A percentile compares a stretch with the other conserved stretches of the same genome.
phyloP scores from a whole-genome alignment of 768 basidiomycete genomes.

The Chiua virens region DNA sequence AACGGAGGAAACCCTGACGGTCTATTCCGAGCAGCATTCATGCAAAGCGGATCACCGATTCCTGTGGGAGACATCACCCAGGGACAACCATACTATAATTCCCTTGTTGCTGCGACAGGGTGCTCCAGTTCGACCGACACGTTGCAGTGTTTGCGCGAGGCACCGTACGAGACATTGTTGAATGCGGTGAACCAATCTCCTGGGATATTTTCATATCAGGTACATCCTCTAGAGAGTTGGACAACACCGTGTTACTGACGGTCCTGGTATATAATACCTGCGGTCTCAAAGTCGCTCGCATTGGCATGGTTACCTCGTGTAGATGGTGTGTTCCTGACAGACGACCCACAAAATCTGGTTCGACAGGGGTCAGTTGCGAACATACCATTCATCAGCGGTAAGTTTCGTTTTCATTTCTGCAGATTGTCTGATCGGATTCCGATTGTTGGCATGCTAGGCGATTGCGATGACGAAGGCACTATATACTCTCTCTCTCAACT shows the following conservation, averaged over 20 bases:
- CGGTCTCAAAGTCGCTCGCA: slow-evolving; percentile 16
- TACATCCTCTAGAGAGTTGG: slow-evolving; percentile 1
- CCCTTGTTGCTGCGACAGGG: slow-evolving; percentile 28
- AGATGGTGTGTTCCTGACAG: slow-evolving; percentile 40
- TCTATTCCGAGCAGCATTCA: slow-evolving; percentile 30
- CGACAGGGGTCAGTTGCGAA: slow-evolving; percentile 28
- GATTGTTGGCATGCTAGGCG: slow-evolving; percentile 6
- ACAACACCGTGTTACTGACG: no score
- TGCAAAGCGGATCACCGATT: slow-evolving; percentile 44
- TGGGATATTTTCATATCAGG: slow-evolving; percentile 33
- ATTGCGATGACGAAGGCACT: slow-evolving; percentile 44
- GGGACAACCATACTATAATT: slow-evolving; percentile 30
- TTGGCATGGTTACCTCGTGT: slow-evolving; percentile 39
- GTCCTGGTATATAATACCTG: not conserved
- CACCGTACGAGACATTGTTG: slow-evolving; percentile 31
- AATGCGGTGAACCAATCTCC: slow-evolving; percentile 35
- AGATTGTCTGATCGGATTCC: no score
- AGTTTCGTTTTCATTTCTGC: not conserved
- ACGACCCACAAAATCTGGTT: slow-evolving; percentile 32
- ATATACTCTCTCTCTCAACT: slow-evolving; percentile 44
- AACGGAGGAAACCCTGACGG: slow-evolving; percentile 23
- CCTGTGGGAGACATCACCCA: slow-evolving; percentile 18
- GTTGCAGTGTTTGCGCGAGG: slow-evolving; percentile 34
- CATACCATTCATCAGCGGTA: slow-evolving; percentile 8
- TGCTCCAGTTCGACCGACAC: slow-evolving; percentile 30